Base-by-base conservation (phyloP, 2,329 filamentous ascomycete species). In the Pseudocercospora cruenta region DNA sequence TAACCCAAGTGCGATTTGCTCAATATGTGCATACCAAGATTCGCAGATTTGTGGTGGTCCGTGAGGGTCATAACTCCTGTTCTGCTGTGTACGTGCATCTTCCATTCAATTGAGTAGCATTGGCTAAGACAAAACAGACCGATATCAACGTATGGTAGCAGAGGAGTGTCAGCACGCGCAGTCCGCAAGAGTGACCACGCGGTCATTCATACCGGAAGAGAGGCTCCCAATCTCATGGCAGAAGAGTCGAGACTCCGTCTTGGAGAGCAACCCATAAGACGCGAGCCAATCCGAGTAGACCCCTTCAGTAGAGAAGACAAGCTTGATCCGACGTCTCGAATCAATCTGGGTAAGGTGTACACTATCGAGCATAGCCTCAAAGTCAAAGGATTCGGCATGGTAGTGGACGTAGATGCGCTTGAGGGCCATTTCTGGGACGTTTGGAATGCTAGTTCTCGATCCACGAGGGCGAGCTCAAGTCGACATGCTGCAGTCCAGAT, bases 301-400 rank as follows among this genome's bases (percentile, higher is more conserved):
- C 49, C 65, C 2, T 69, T 68, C 28, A 45, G 64, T 8, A 24
- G 14, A 2, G 19, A 12, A 1, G 62, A 64, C 6, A 58, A 39
- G 19, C 67, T 69, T 9, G 64, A 65, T 57, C 22, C 61, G 12
- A 36, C 58, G 16, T 59, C 58, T 3, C 43, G 64, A 6, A 45
- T 69, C 5, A 55, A 66, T 39, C 60, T 62, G n/a, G 64, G 49
- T 9, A 66, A 64, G 28, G 51, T 70, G 4, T 61, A 72, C 26
- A 74, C 68, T 0, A 67, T 76, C 14, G 54, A 75, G 24, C 70
- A 73, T 51, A 72, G 72, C 22, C 39, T 73, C 21, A 72, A 72
- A 39, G 72, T 72, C 0, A 69, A 65, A 21, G 10, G 53, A 2
- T 65, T 70, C 45, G 73, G 73, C 0, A 66, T 59, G 12, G 70